Percentiles rank a stretch among this genome's conserved stretches.
These are phyloP conservation scores for Coniochaeta pulveracea DNA, from an alignment of 2,329 filamentous ascomycete genomes.

Conservation along the genomic window DNA sequence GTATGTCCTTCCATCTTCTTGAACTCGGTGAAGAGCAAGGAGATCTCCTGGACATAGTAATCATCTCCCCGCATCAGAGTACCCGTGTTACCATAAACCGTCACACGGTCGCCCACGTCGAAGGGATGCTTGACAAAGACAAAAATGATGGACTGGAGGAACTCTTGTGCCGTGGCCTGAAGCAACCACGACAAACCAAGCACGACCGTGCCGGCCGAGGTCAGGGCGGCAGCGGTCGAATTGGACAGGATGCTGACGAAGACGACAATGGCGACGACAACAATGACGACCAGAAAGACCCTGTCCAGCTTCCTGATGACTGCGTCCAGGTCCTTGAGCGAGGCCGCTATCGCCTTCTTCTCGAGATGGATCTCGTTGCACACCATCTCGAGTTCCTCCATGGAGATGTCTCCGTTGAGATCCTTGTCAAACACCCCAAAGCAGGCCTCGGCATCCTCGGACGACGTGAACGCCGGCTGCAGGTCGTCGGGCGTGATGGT, in stretches of 20 bases:
- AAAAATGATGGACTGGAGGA: slow-evolving; percentile 86
- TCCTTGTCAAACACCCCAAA: slow-evolving; percentile 94
- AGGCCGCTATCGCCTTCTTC: slow-evolving; percentile 89
- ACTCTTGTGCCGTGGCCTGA: slow-evolving; percentile 85
- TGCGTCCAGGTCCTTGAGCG: slow-evolving; percentile 87
- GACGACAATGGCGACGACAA: slow-evolving; percentile 71
- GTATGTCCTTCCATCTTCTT: slow-evolving; percentile 98
- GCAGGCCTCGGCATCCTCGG: slow-evolving; percentile 79
- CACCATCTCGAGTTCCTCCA: slow-evolving; percentile 87
- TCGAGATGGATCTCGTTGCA: slow-evolving; percentile 92
- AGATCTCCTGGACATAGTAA: slow-evolving; percentile 93
- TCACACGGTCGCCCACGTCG: slow-evolving; percentile 88
- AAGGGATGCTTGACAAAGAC: slow-evolving; percentile 97
- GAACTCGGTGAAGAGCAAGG: slow-evolving; percentile 88
- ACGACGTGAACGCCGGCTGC: slow-evolving; percentile 63
- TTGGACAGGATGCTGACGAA: slow-evolving; percentile 84
- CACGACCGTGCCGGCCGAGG: slow-evolving; percentile 77
- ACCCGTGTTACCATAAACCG: slow-evolving; percentile 83
- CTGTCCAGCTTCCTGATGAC: slow-evolving; percentile 84
- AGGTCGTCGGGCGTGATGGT: slow-evolving; percentile 72
- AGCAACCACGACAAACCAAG: slow-evolving; percentile 88
- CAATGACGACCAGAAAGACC: slow-evolving; percentile 78
- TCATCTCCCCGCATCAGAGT: slow-evolving; percentile 71
- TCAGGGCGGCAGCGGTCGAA: slow-evolving; percentile 82
- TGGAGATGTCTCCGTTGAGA: slow-evolving; percentile 90